Conservation (phyloP, 2,329 filamentous ascomycete species). For the Ophiocordyceps robertsii region DNA sequence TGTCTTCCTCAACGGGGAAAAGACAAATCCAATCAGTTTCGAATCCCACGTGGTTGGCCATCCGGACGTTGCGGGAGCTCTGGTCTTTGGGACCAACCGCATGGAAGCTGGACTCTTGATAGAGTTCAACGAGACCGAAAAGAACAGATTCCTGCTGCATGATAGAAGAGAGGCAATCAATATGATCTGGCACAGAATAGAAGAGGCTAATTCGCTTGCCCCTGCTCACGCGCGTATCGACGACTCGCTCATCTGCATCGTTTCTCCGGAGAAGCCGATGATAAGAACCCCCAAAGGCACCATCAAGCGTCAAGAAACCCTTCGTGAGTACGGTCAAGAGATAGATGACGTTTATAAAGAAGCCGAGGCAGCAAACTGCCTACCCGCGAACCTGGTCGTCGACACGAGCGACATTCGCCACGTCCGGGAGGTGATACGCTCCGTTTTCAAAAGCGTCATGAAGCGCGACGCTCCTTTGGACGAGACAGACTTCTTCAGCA, state of each 20-base stretch:
- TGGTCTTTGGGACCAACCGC: neutral
- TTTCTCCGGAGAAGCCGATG: neutral
- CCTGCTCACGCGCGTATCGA: slow-evolving; percentile 3
- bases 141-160: neutral
- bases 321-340: slow-evolving; percentile 4
- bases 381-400: neutral
- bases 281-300: slow-evolving; percentile 3
- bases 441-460: neutral
- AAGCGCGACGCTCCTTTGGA: neutral
- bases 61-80: neutral
- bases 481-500: slow-evolving; percentile 2
- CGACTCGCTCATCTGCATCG: neutral
- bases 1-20: neutral
- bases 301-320: slow-evolving; percentile 4
- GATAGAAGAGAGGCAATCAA: neutral
- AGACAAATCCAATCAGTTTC: neutral
- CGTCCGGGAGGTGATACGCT: neutral
- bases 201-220: slow-evolving; percentile 1
- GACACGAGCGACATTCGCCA: neutral
- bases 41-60: neutral
- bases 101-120: neutral
- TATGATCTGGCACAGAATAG: slow-evolving; percentile 1
- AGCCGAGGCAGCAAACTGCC: neutral
- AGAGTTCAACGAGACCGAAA: neutral
- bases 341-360: slow-evolving; percentile 4